Base-by-base conservation (phyloP, 2,329 filamentous ascomycete species). In the Colletotrichum sp. region DNA sequence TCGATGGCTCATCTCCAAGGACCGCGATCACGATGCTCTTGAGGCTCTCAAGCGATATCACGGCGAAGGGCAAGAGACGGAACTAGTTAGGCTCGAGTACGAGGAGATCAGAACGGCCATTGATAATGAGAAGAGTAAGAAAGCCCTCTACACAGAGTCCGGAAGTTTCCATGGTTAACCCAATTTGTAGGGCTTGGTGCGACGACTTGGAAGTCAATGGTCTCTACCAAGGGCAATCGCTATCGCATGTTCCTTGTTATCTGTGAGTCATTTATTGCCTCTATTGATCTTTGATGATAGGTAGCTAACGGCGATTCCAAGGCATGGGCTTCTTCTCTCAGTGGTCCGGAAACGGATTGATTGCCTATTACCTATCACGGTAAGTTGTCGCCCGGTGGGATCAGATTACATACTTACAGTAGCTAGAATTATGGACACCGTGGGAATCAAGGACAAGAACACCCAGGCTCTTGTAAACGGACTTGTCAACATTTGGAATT, bases 1-100 rank as follows among this genome's bases (percentile, higher is more conserved):
- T 3, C 84, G 92, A 72, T 93, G 91, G 91, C 85, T 93, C 26
- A 90, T 92, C 72, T 88, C 88, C 72, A 88, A 91, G 72, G 87
- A 89, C 77, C 88, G 89, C 55, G 83, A 86, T 15, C 88, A 91
- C 8, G 85, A 91, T 69, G 89, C 91, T 0, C 84, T 89, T 18
- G 84, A 85, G 3, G 88, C 89, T 16, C 86, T 93, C 59, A 87
- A 86, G 9, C 89, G 87, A 72, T 93, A 89, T 78, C 92, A 92
- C 72, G 90, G 88, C 13, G 87, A 93, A 66, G 91, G 90, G 1
- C 86, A 89, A 72, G 87, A 90, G 78, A 86, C 86, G 1, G 81
- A 85, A 1, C 87, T 90, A 32, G 90, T 91, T 3, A 85, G 86
- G 71, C 82, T 90, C 16, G 89, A 91, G 78, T 89, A 88, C 77